Percentiles rank a stretch among this genome's conserved stretches.
phyloP scores from a whole-genome alignment of 73 alveolate species.

The Stentor coeruleus region DNA sequence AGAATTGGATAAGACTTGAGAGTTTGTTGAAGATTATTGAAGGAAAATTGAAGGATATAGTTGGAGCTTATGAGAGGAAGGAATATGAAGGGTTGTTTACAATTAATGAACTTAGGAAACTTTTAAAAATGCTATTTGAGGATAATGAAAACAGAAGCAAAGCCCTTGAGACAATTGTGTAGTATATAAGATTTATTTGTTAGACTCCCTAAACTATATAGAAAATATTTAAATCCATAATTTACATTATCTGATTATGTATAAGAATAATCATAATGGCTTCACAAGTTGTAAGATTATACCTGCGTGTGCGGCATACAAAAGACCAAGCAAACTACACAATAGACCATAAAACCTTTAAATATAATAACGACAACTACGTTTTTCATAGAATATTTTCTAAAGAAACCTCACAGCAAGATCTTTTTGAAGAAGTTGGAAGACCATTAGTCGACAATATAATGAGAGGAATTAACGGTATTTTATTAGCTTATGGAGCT shows the following conservation, averaged over 20 bases:
- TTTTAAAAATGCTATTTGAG: not conserved
- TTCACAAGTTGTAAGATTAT: not conserved
- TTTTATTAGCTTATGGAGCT: not conserved
- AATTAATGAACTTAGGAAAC: not conserved
- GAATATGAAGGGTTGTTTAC: not conserved
- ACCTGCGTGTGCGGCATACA: not conserved
- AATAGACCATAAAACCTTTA: not conserved
- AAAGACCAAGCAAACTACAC: not conserved
- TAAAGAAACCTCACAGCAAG: not conserved
- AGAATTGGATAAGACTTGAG: not conserved
- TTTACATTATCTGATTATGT: no score
- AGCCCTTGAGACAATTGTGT: no score
- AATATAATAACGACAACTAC: not conserved
- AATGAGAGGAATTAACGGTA: not conserved
- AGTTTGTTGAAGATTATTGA: not conserved
- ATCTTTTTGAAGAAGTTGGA: constrained; percentile 1
- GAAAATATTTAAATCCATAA: no score
- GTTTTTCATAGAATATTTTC: constrained; percentile 1
- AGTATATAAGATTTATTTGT: no score
- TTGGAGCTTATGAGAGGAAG: not conserved
- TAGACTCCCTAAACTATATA: no score
- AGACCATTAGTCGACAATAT: not conserved
- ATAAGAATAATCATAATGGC: not conserved
- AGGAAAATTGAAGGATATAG: not conserved
- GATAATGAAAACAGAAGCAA: not conserved